Base-by-base conservation (phyloP, 495 filamentous ascomycete species). In the Xylaria curta region DNA sequence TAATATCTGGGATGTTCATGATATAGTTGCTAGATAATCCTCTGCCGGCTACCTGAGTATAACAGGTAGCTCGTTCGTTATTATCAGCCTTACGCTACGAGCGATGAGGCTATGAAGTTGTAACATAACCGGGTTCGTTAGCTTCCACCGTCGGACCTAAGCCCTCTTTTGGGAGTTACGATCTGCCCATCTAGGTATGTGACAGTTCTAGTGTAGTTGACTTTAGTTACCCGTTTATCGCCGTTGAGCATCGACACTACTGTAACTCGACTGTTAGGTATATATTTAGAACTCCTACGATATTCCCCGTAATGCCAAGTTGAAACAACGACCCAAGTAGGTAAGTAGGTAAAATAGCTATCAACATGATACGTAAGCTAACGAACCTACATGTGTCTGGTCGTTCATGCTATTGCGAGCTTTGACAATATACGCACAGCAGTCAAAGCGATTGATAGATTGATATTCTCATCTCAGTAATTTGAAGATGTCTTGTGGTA, bases 81-180 rank as follows among this genome's bases (percentile, higher is more conserved):
- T 4, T 28, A 64, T 64, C 61, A 64, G 61, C 61, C 61, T 64
- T 64, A 42, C 61, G 17, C 12, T 49, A 44, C n/a, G 36, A 26
- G 10, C 5, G 15, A 10, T 44, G 60, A 62, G 60, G 60, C 60
- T 62, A 62, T 28, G 38, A 9, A 42, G 60, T 44, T n/a, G 4
- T 26, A 9, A 38, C n/a, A 24, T 2, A 8, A 42, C 12, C 38
- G 13, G 12, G 10, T 12, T 24, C 21, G 21, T 42, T 38, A 21
- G 33, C 33, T 62, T 62, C 38, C 10, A 21, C 19, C 53, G 7
- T 31, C 53, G 53, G 53, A 31, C 10, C 12, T 56, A 17, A 17
- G 15, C 24, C 53, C 53, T 62, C 60, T 62, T 40, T 40, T 42
- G 38, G 28, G 33, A 42, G 36, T 42, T 44, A 10, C 3, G 28